Evolutionary conservation across 306 rosid species (phyloP).

Genomic region (Rosa lucieae): DNA sequence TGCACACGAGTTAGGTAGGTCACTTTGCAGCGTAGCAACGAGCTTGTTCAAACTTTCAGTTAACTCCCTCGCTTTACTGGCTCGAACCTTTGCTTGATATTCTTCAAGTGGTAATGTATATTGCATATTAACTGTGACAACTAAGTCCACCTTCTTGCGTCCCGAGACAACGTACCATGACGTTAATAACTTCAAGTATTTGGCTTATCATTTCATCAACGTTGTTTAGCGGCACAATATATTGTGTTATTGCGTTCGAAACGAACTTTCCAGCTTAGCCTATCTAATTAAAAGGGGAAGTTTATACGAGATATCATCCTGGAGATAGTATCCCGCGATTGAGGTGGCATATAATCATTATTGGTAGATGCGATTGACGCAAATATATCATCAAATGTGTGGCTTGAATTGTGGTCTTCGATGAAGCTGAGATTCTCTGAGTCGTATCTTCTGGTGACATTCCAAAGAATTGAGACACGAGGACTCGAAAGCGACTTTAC

Average conservation of each 20-base stretch:
- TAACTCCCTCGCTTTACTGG: neutral
- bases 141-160: neutral
- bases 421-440: neutral
- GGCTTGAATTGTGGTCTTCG: neutral
- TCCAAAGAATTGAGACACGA: neutral
- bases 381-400: neutral
- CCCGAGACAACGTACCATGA: neutral
- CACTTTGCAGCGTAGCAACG: neutral
- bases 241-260: neutral
- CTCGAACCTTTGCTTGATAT: neutral
- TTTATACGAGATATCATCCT: neutral
- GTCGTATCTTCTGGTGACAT: neutral
- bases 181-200: neutral
- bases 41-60: neutral
- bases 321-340: neutral
- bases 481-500: neutral
- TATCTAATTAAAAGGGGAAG: neutral
- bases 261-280: neutral
- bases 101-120: neutral
- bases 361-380: neutral
- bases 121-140: neutral
- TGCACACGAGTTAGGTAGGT: neutral
- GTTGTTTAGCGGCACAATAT: neutral
- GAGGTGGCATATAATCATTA: neutral
- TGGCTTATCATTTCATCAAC: conserved; percentile 2